Percentiles rank a stretch among this genome's conserved stretches.
phyloP scores from a whole-genome alignment of 2,329 filamentous ascomycete genomes.

The Diaporthe helianthi region DNA sequence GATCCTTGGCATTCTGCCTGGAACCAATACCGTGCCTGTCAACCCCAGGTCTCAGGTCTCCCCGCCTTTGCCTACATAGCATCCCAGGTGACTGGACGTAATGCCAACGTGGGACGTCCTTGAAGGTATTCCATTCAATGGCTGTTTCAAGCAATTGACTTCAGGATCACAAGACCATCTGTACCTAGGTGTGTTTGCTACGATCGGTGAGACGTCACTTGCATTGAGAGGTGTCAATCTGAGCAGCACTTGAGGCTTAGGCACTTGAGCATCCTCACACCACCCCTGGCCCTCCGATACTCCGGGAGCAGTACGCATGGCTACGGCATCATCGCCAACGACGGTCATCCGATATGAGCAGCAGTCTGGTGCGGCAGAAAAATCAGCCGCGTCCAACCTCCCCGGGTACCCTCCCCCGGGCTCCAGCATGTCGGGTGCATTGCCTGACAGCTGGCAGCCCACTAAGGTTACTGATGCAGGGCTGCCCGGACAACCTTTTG shows the following conservation, averaged over 20 bases:
- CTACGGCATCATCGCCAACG: neutral
- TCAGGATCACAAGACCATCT: neutral
- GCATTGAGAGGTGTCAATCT: neutral
- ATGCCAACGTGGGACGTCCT: neutral
- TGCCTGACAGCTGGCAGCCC: neutral
- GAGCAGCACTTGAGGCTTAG: neutral
- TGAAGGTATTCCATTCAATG: neutral
- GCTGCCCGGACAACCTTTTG: neutral
- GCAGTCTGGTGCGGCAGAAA: neutral
- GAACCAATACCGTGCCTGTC: neutral
- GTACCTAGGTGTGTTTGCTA: neutral
- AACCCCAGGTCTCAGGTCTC: neutral
- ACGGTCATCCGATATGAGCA: constrained; percentile 6
- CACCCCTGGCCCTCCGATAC: too few species aligned
- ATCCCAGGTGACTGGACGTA: neutral
- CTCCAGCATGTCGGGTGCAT: neutral
- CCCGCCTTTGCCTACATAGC: constrained; percentile 9
- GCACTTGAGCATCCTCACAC: neutral
- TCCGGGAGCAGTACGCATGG: neutral
- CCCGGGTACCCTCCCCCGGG: neutral
- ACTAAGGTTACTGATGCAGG: neutral
- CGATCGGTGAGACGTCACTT: neutral
- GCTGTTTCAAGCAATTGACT: neutral
- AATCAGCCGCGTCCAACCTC: neutral
- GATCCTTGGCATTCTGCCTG: constrained; percentile 1